phyloP scores from a whole-genome alignment of 768 basidiomycete genomes.

The Phanerodontia chrysosporium region DNA sequence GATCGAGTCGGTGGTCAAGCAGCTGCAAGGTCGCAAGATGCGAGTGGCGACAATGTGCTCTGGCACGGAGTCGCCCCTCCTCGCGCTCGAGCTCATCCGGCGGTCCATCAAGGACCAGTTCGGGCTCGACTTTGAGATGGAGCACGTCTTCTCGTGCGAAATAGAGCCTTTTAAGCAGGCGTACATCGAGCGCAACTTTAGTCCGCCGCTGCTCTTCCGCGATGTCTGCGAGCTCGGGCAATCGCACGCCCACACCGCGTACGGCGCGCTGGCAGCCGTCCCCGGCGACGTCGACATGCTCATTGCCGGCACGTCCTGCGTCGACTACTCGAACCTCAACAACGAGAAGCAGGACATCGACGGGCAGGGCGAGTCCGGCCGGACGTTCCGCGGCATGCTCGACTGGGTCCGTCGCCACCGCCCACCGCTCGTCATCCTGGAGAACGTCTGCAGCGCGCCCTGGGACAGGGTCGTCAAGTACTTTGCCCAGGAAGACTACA shows the following conservation, averaged over 20 bases:
- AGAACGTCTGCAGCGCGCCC: constrained; percentile 91
- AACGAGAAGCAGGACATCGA: constrained; percentile 88
- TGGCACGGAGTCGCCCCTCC: constrained; percentile 91
- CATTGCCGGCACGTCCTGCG: constrained; percentile 93
- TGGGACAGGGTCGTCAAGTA: constrained; percentile 76
- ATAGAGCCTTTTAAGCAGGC: constrained; percentile 98
- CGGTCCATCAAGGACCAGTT: constrained; percentile 69
- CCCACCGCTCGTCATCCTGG: constrained; percentile 88
- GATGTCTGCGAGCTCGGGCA: constrained; percentile 90
- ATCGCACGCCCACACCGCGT: constrained; percentile 83
- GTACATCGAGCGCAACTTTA: constrained; percentile 95
- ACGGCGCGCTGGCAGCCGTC: constrained; percentile 79
- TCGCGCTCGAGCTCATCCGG: constrained; percentile 83
- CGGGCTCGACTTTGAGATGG: constrained; percentile 60
- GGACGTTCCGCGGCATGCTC: constrained; percentile 94
- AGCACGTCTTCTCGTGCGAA: constrained; percentile 96
- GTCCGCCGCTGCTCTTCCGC: constrained; percentile 86
- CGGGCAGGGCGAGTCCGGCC: constrained; percentile 86
- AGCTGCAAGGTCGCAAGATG: constrained; percentile 72
- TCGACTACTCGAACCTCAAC: constrained; percentile 96
- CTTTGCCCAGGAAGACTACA: constrained; percentile 73
- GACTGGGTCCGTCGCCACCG: constrained; percentile 84
- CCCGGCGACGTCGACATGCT: constrained; percentile 90
- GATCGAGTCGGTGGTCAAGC: constrained; percentile 62
- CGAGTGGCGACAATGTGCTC: constrained; percentile 98